Evolutionary conservation across 2,329 filamentous ascomycete species (phyloP), one percentile per base, ranked within the genome.

Genomic region (Aspergillus caelatus): DNA sequence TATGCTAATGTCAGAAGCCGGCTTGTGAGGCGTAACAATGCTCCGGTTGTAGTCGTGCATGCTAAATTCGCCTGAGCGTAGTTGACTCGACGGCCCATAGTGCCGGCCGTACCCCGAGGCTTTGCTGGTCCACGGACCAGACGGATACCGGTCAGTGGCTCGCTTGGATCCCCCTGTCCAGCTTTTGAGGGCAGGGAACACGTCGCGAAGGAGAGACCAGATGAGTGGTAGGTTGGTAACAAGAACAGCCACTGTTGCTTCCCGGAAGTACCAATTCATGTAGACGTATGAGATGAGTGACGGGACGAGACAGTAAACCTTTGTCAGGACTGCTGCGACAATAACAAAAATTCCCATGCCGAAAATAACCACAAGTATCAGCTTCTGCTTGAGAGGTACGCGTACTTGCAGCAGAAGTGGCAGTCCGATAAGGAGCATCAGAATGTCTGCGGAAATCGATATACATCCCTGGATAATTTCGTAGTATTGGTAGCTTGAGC

Each of bases 171-270:
- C 76, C 2, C 77, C 77, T 12, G 75, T 77, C 77, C 77, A 79
- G 63, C 75, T 78, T 66, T 75, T 77, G 65, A 79, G 71, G 1
- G 70, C 70, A 2, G 77, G 78, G 74, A 85, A 85, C 23, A 84
- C 68, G 58, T 83, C 80, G 19, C 82, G 77, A 9, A 85, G 70
- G 2, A 85, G 76, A 1, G 82, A 83, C 83, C 83, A 85, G 14
- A 83, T 79, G 48, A 82, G 81, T 0, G 83, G 83, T 1, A 85
- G 71, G 62, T 85, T 85, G 63, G 83, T 83, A 21, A 85, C 83
- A 1, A 84, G 73, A 36, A 82, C 72, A 32, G 78, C 79, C 19
- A 80, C 79, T 1, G 77, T 78, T 8, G 78, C 78, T 74, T 82
- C 80, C 14, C 80, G 77, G 71, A 81, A 80, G 66, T 82, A 82